These are phyloP conservation scores for Hyphodiscus sp. DNA, from an alignment of 2,329 filamentous ascomycete genomes.

Conservation along the genomic window DNA sequence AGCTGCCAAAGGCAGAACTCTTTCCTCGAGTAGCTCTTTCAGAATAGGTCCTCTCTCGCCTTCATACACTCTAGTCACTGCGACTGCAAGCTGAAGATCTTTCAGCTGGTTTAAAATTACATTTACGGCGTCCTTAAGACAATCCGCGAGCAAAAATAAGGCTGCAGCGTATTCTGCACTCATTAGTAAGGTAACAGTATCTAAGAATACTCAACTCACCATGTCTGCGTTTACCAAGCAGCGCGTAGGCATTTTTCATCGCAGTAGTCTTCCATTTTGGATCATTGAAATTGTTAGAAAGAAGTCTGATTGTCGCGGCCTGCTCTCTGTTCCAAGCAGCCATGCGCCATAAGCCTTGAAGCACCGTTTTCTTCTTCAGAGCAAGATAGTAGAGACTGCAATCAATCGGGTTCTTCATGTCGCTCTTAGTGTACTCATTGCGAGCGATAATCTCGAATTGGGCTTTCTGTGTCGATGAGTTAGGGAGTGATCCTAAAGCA, in stretches of 20 bases:
- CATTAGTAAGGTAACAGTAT: not conserved
- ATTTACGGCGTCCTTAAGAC: slow-evolving; percentile 76
- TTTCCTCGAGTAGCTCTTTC: slow-evolving; percentile 67
- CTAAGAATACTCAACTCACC: slow-evolving; percentile 41
- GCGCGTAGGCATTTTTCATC: slow-evolving; percentile 90
- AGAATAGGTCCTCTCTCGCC: slow-evolving; percentile 75
- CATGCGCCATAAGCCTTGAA: slow-evolving; percentile 92
- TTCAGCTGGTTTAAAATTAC: slow-evolving; percentile 82
- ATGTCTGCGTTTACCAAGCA: slow-evolving; percentile 86
- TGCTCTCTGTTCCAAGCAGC: slow-evolving; percentile 87
- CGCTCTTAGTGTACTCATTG: slow-evolving; percentile 85
- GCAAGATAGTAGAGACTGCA: slow-evolving; percentile 91
- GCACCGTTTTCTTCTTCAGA: slow-evolving; percentile 79
- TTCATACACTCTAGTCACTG: slow-evolving; percentile 81
- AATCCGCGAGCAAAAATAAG: slow-evolving; percentile 88
- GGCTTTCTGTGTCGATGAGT: slow-evolving; percentile 42
- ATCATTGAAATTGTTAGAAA: slow-evolving; percentile 88
- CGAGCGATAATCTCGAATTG: slow-evolving; percentile 89
- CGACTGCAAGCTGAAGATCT: slow-evolving; percentile 84
- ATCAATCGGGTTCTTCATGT: slow-evolving; percentile 82
- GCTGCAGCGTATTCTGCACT: slow-evolving; percentile 79
- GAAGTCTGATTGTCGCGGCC: slow-evolving; percentile 65
- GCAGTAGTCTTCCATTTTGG: slow-evolving; percentile 83
- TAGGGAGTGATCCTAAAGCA: slow-evolving; percentile 4
- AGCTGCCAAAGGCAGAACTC: slow-evolving; percentile 69